Conservation (phyloP, 2,329 filamentous ascomycete genomes). For the Daldinia sp. region DNA sequence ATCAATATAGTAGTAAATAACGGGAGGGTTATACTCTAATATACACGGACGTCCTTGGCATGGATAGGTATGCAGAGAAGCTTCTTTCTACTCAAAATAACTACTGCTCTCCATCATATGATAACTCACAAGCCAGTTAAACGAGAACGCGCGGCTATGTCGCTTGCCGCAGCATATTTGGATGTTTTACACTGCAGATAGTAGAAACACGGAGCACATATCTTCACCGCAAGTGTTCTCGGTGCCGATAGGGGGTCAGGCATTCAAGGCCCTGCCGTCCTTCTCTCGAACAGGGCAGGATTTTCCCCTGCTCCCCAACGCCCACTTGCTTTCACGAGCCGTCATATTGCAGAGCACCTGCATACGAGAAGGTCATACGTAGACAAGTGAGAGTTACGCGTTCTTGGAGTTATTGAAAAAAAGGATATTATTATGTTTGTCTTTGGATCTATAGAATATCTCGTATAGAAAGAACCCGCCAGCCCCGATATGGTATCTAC, state of each 20-base stretch:
- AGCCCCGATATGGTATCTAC: conserved; percentile 1
- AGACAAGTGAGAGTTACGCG: neutral
- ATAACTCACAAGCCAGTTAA: conserved; percentile 31
- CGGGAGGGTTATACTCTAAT: neutral
- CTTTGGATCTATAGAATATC: conserved; percentile 8
- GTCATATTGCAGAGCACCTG: conserved; percentile 24
- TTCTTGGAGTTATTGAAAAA: neutral
- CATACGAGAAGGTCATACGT: conserved; percentile 29
- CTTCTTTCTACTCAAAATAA: conserved; percentile 2
- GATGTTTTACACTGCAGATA: conserved; percentile 31
- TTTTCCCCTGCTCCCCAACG: conserved; percentile 35
- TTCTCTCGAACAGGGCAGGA: conserved; percentile 30
- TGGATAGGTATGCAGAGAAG: conserved; percentile 23
- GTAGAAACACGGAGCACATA: conserved; percentile 34
- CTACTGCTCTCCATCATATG: conserved; percentile 51
- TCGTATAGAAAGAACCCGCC: conserved; percentile 3
- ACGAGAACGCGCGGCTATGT: conserved; percentile 44
- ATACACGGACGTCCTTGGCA: conserved; percentile 6
- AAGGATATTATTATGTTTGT: neutral
- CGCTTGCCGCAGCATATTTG: conserved; percentile 41
- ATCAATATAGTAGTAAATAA: neutral
- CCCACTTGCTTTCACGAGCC: conserved; percentile 27
- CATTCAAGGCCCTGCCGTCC: conserved; percentile 18
- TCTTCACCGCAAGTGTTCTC: conserved; percentile 40
- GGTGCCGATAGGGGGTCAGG: conserved; percentile 27